These are phyloP conservation scores for Neolentinus lepideus DNA, from an alignment of 1,284 basidiomycete genomes.

Conservation along the genomic window DNA sequence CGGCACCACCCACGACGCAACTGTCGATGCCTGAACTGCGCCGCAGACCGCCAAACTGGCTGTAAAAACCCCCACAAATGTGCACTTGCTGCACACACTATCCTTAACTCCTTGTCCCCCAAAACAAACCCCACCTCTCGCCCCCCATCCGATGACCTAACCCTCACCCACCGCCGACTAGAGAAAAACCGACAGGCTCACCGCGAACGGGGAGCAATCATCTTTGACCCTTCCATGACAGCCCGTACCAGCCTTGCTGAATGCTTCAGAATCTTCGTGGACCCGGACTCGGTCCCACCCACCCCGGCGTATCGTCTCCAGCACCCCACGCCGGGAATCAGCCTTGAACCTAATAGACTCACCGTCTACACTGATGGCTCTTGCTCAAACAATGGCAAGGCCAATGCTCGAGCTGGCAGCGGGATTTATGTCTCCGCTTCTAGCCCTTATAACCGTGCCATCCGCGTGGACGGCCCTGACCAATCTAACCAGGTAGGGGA, in stretches of 20 bases:
- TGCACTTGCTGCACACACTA: not conserved
- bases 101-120: not conserved
- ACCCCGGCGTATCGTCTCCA: not conserved
- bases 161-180: not conserved
- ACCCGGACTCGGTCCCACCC: not conserved
- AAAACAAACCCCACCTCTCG: not conserved
- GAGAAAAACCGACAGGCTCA: slow-evolving; percentile 1
- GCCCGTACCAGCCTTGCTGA: not conserved
- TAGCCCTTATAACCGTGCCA: slow-evolving; percentile 3
- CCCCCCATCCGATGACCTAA: not conserved
- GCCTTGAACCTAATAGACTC: not conserved
- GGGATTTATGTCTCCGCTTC: slow-evolving; percentile 10
- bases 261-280: slow-evolving; percentile 2
- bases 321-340: not conserved
- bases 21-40: not conserved
- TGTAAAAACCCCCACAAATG: not conserved
- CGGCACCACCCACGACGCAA: not conserved
- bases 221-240: slow-evolving; percentile 6
- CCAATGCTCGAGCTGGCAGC: slow-evolving; percentile 6
- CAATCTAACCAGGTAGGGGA: slow-evolving; percentile 15
- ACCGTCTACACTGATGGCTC: slow-evolving; percentile 15
- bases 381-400: slow-evolving; percentile 9
- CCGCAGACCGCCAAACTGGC: not conserved
- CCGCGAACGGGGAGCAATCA: not conserved
- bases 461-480: slow-evolving; percentile 5